A percentile compares a stretch with the other conserved stretches of the same genome.
These are phyloP conservation scores for Antitrichia curtipendula DNA, from an alignment of 225 moss, liverwort and hornwort species.

Conservation along the genomic window DNA sequence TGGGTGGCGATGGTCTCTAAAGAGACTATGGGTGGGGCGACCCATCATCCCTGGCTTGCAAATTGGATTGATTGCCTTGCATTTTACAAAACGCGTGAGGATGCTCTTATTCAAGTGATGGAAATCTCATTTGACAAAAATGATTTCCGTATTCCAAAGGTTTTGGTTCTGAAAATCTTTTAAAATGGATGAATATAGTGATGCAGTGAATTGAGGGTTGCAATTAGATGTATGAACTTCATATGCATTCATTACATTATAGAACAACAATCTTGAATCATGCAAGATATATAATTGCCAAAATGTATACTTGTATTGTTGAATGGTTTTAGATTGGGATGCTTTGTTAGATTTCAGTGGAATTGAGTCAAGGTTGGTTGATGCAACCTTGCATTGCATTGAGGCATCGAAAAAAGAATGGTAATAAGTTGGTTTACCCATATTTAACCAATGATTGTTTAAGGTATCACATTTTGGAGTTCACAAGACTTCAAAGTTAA, in stretches of 20 bases:
- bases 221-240: background rate
- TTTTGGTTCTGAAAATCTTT: background rate
- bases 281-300: background rate
- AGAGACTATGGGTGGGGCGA: too few relatives aligned
- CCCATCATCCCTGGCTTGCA: too few relatives aligned
- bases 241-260: background rate
- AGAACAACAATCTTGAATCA: too few relatives aligned
- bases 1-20: too few relatives aligned
- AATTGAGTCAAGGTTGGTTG: background rate
- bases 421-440: background rate
- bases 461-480: background rate
- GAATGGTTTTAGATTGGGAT: accelerated
- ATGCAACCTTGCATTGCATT: background rate
- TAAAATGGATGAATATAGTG: too few relatives aligned
- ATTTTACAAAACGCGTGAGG: too few relatives aligned
- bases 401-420: accelerated
- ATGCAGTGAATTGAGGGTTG: background rate
- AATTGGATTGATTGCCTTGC: too few relatives aligned
- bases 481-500: too few relatives aligned
- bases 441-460: background rate
- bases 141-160: background rate
- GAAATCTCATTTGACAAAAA: accelerated
- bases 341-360: background rate
- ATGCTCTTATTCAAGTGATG: background rate
- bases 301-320: background rate